Evolutionary conservation across 306 rosid genomes (phyloP).

Genomic region (Lablab purpureus): DNA sequence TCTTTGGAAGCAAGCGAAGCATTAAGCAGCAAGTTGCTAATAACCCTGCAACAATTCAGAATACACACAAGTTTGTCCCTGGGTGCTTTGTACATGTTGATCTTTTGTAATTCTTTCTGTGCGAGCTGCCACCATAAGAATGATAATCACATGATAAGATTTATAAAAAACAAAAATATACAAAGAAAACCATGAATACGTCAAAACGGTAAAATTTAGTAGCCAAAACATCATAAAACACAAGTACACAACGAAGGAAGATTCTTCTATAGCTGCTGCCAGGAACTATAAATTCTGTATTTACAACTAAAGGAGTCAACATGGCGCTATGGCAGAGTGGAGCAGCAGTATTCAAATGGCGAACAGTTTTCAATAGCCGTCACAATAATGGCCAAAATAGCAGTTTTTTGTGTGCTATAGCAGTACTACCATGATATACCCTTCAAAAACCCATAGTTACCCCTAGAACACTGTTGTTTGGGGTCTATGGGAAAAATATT

Average conservation of each 20-base stretch:
- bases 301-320: conserved; percentile 5
- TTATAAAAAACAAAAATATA: conserved; percentile 20
- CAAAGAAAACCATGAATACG: conserved; percentile 24
- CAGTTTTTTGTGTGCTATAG: not conserved
- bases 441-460: not conserved
- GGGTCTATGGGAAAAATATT: not conserved
- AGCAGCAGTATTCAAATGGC: not conserved
- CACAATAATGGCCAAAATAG: not conserved
- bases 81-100: conserved; percentile 98
- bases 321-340: not conserved
- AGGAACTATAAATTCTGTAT: conserved; percentile 36
- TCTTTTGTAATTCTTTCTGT: conserved; percentile 94
- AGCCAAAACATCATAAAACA: conserved; percentile 33
- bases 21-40: conserved; percentile 82
- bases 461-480: not conserved
- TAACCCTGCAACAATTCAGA: conserved; percentile 95
- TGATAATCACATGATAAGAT: conserved; percentile 46
- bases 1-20: conserved; percentile 89
- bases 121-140: conserved; percentile 78
- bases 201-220: conserved; percentile 5
- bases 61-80: conserved; percentile 96
- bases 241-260: not conserved
- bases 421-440: not conserved
- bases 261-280: conserved; percentile 14
- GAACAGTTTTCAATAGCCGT: not conserved